Conservation (phyloP, 1,284 basidiomycete genomes). For the Mrakiaceae sp. region DNA sequence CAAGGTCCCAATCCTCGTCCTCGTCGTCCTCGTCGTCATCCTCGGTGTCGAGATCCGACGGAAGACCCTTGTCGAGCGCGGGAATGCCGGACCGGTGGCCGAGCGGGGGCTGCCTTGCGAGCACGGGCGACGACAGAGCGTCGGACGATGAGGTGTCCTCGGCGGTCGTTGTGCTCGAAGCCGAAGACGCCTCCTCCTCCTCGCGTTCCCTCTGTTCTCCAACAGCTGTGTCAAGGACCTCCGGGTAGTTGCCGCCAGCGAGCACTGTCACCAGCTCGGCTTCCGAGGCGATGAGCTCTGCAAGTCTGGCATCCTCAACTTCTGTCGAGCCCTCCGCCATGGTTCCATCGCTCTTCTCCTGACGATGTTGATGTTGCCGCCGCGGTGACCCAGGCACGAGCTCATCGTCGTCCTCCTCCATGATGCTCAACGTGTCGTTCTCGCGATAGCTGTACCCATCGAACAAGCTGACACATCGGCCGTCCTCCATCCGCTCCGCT, state of each 20-base stretch:
- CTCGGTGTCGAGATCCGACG: conserved; percentile 44
- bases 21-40: conserved; percentile 44
- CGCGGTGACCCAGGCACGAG: background rate
- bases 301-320: background rate
- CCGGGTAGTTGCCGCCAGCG: background rate
- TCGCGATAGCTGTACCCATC: conserved; percentile 84
- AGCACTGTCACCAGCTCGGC: background rate
- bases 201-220: background rate
- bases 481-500: conserved; percentile 37
- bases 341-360: background rate
- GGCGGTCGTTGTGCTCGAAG: background rate
- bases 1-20: conserved; percentile 69
- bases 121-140: background rate
- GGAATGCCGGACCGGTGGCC: conserved; percentile 51
- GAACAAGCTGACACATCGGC: conserved; percentile 39
- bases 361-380: background rate
- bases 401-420: conserved; percentile 49
- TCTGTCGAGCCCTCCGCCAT: background rate
- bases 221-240: background rate
- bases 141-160: background rate
- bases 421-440: conserved; percentile 60
- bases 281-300: background rate
- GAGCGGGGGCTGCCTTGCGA: background rate
- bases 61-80: conserved; percentile 56
- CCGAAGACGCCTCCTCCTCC: background rate